Evolutionary conservation across 305 asterid species (phyloP).

Genomic region (Fraxinus xanthoxyloides): DNA sequence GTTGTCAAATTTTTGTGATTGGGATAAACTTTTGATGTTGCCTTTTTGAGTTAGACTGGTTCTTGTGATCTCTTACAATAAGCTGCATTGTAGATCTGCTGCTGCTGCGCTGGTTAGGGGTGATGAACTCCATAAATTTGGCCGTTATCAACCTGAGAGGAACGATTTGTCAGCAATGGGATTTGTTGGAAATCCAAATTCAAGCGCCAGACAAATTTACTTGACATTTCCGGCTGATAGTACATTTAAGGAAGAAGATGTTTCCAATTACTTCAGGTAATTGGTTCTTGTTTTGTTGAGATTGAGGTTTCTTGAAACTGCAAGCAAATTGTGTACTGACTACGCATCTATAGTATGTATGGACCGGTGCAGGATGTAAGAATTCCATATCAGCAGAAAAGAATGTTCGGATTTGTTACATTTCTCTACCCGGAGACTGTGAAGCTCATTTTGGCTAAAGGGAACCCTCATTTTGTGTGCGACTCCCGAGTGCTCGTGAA

Average conservation of each 20-base stretch:
- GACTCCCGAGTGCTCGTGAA: slow-evolving; percentile 97
- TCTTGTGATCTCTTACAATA: background rate
- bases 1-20: background rate
- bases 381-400: slow-evolving; percentile 91
- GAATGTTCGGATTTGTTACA: slow-evolving; percentile 96
- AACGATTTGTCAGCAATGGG: slow-evolving; percentile 56
- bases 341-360: slow-evolving; percentile 47
- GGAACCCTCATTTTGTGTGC: slow-evolving; percentile 95
- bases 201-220: slow-evolving; percentile 82
- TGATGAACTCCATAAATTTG: slow-evolving; percentile 41
- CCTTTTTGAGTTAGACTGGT: background rate
- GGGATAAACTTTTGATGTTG: slow-evolving; percentile 1
- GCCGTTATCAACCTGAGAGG: slow-evolving; percentile 39
- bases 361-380: slow-evolving; percentile 99
- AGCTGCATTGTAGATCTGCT: slow-evolving; percentile 39
- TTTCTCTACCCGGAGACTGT: slow-evolving; percentile 87
- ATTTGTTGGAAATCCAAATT: slow-evolving; percentile 47
- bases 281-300: background rate
- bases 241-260: slow-evolving; percentile 89
- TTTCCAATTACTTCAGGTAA: slow-evolving; percentile 82
- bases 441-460: slow-evolving; percentile 84
- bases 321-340: slow-evolving; percentile 10
- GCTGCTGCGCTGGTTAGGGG: slow-evolving; percentile 40
- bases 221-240: slow-evolving; percentile 96
- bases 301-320: background rate